These are phyloP conservation scores for Ustilago lituana DNA, from an alignment of 1,284 basidiomycete genomes.

Conservation along the genomic window DNA sequence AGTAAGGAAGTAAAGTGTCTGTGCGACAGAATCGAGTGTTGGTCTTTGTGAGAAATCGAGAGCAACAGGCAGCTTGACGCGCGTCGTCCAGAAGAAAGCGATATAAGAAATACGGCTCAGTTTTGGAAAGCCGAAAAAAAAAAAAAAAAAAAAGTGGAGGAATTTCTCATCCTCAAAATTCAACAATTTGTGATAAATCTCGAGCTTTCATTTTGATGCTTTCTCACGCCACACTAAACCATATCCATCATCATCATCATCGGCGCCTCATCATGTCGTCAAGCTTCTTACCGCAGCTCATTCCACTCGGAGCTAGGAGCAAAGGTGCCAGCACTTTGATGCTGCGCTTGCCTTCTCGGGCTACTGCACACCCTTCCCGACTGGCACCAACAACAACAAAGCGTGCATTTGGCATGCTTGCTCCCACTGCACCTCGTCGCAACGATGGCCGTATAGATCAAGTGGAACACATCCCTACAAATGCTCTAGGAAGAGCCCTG, in stretches of 20 bases:
- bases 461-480: constrained; percentile 31
- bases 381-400: not conserved
- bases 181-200: too few species aligned
- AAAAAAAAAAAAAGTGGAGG: constrained; percentile 13
- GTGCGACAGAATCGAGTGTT: constrained; percentile 2
- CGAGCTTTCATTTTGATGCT: not conserved
- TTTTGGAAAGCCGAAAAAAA: not conserved
- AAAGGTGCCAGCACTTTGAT: constrained; percentile 22
- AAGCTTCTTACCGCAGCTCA: constrained; percentile 2
- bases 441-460: constrained; percentile 25
- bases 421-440: constrained; percentile 10
- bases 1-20: constrained; percentile 1
- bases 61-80: too few species aligned
- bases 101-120: too few species aligned
- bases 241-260: not conserved
- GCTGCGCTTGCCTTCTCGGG: constrained; percentile 8
- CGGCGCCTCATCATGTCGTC: constrained; percentile 9
- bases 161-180: constrained; percentile 2
- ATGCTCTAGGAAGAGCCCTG: constrained; percentile 69
- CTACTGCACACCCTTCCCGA: not conserved
- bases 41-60: constrained; percentile 3
- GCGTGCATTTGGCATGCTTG: not conserved
- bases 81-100: not conserved
- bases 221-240: too few species aligned
- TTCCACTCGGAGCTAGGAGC: constrained; percentile 12